These are phyloP conservation scores for Huiozyma naganishii DNA, from an alignment of 805 yeast species.

Conservation along the genomic window DNA sequence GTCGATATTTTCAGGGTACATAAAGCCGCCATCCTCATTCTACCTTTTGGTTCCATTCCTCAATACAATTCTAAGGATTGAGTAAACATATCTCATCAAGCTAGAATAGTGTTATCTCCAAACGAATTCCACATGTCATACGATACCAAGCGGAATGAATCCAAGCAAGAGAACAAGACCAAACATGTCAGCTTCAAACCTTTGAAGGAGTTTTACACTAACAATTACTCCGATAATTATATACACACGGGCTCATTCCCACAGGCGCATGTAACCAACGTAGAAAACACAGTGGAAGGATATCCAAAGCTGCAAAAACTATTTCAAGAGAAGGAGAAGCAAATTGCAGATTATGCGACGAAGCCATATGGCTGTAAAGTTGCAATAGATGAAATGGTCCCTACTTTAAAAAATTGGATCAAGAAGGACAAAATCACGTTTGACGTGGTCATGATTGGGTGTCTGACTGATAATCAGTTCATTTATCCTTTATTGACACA, in stretches of 20 bases:
- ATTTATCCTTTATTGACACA: constrained; percentile 49
- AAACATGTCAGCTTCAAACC: constrained; percentile 19
- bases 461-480: constrained; percentile 64
- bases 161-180: constrained; percentile 1
- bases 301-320: constrained; percentile 73
- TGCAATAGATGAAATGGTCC: constrained; percentile 41
- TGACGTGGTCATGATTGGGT: constrained; percentile 89
- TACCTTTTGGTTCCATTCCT: too few species aligned
- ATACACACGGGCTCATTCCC: constrained; percentile 57
- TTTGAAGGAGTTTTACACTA: constrained; percentile 34
- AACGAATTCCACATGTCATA: too few species aligned
- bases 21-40: too few species aligned
- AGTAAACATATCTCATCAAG: too few species aligned
- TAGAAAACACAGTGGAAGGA: constrained; percentile 60
- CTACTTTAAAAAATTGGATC: constrained; percentile 53
- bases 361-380: constrained; percentile 59
- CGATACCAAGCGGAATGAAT: not conserved
- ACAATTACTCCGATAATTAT: constrained; percentile 65
- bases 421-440: constrained; percentile 48
- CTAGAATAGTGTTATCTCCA: too few species aligned
- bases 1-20: too few species aligned
- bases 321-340: constrained; percentile 52
- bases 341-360: constrained; percentile 41
- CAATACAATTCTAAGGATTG: too few species aligned
- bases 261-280: constrained; percentile 53